Evolutionary conservation across 108 stramenopile genomes (phyloP), one percentile per base, ranked within the genome.

Genomic region (Nannochloropsis salina): DNA sequence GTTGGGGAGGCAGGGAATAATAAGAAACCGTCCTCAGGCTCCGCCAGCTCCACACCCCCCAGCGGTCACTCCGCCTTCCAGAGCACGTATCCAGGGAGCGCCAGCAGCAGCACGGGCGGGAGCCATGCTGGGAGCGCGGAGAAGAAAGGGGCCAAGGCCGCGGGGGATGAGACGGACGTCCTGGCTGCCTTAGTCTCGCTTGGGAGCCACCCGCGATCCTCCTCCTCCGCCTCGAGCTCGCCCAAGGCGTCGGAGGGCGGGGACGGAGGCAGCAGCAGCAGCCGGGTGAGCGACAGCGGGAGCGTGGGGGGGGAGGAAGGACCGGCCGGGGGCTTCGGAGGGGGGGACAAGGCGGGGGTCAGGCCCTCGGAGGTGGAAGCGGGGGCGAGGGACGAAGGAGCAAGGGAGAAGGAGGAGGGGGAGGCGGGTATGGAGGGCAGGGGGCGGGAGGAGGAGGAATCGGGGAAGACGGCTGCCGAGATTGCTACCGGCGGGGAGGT

Each of bases 221-320:
- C 61, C 61, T 74, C 61, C 61, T 74, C 61, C n/a, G 61, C 61
- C n/a, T 74, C 61, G 8, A 74, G n/a, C n/a, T 74, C 61, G n/a
- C 61, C 61, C 3, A 74, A 74, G 31, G 31, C 31, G 31, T 31
- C 31, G 31, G 31, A 31, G 31, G 31, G 31, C 31, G 31, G 31
- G 31, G 31, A 31, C 20, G 61, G 61, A n/a, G 3, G 61, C 61
- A 74, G 20, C 61, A 74, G 61, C 61, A 74, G 61, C 61, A 74
- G 61, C n/a, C 20, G 61, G 20, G n/a, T n/a, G 20, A 74, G 61
- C n/a, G 61, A 74, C n/a, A n/a, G 61, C 3, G 61, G 61, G 61
- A 74, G 61, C 3, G 61, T 74, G 4, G 61, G 61, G n/a, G 61
- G 47, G 15, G 47, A 15, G 12, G 47, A 12, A 1, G 47, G 47